Evolutionary conservation across 345 rosid genomes (phyloP).

Genomic region (Iberis pinnata): DNA sequence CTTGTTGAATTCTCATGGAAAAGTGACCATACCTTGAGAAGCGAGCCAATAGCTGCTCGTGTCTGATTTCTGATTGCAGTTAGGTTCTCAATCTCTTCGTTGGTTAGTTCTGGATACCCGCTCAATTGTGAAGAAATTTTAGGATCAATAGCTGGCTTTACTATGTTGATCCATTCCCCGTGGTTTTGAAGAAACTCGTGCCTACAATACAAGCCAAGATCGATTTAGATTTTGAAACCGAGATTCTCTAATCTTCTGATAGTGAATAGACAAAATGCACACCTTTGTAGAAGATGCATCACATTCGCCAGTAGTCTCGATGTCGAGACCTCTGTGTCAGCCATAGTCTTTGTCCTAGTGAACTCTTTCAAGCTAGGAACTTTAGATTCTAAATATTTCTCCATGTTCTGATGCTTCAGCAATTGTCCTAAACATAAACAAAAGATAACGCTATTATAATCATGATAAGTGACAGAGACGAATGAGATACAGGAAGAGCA

Average conservation of each 20-base stretch:
- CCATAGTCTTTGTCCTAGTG: constrained; percentile 37
- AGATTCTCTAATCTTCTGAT: constrained; percentile 8
- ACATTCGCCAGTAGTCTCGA: constrained; percentile 51
- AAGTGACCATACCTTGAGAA: constrained; percentile 63
- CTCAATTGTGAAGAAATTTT: constrained; percentile 39
- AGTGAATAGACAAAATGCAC: constrained; percentile 22
- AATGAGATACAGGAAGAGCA: constrained; percentile 1
- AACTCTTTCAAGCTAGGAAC: constrained; percentile 85
- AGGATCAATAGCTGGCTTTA: constrained; percentile 65
- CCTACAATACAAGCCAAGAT: constrained; percentile 39
- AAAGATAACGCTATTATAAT: constrained; percentile 1
- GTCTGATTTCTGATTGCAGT: constrained; percentile 61
- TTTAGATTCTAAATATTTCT: constrained; percentile 44
- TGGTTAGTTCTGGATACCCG: constrained; percentile 39
- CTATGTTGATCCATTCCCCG: constrained; percentile 62
- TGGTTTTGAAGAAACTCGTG: constrained; percentile 65
- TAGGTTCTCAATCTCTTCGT: constrained; percentile 53
- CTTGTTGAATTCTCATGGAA: neutral
- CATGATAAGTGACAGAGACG: constrained; percentile 11
- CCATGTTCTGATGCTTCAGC: constrained; percentile 73
- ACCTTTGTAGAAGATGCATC: constrained; percentile 72
- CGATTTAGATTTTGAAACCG: constrained; percentile 9
- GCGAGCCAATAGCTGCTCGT: constrained; percentile 61
- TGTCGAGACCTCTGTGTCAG: constrained; percentile 45
- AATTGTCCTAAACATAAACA: constrained; percentile 54